Base-by-base conservation (phyloP, 495 filamentous ascomycete genomes). In the Viridothelium virens region DNA sequence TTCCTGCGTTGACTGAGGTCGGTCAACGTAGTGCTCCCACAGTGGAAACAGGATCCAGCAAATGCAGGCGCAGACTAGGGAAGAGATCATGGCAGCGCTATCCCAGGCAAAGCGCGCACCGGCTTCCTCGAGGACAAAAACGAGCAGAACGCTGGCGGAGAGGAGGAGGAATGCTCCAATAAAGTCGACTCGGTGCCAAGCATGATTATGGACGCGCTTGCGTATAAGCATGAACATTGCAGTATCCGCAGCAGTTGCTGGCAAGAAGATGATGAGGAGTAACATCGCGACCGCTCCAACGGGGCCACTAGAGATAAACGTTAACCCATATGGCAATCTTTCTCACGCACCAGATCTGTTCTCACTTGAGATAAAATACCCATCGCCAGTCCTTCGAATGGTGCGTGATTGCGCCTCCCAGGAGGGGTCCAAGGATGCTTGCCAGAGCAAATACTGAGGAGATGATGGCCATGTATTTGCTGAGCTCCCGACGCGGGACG, bases 401-500 rank as follows among this genome's bases (percentile, higher is more conserved):
- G 3, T 70, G 33, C 10, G 67, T 69, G 46, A 76, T 69, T 18
- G 67, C 71, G 0, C 65, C 68, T 14, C 67, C 72, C 14, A 76
- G 48, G 44, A 76, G 64, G 0, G 74, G 73, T 9, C 74, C 74
- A 44, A 71, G 41, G 12, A 61, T 63, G 47, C 74, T 76, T 0
- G 69, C 72, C 5, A 73, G 12, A 12, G 69, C 74, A 33, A 76
- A 65, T 36, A 65, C 50, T 12, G 69, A 47, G 4, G 72, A 72
- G 18, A 73, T 61, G 44, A 76, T 76, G 14, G 70, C 70, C 47
- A 74, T 72, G 62, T 72, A 76, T 66, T 71, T 76, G 9, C 74
- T 72, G 14, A 72, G 63, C 36, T 73, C 67, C 37, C 69, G 66
- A 11, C 74, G 65, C 0, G 74, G 70, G 1, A 71, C 70, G 34